Evolutionary conservation across 139 green algal genomes (phyloP), one percentile per base, ranked within the genome.

Genomic region (Dunaliella sp.): DNA sequence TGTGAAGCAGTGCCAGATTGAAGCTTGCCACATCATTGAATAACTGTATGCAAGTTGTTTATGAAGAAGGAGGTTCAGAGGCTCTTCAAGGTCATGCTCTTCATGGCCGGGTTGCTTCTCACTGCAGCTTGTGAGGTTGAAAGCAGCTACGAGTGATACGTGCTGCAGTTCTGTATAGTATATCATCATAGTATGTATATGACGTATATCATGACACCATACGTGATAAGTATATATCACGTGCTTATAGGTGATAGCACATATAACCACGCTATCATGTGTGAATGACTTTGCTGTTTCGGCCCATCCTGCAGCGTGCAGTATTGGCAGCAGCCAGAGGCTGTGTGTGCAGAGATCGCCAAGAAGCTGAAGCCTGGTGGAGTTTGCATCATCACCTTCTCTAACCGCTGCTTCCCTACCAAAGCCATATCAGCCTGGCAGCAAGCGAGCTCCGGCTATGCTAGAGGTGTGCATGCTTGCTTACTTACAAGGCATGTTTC

Each of bases 311-410:
- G 83, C 90, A 94, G 92, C 59, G 88, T 98, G 82, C 93, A 98
- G 87, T 98, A 97, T 90, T 74, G 97, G 58, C 92, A 97, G 90
- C 91, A 97, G 83, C 95, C 96, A 0, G 94, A 98, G 91, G 65
- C 88, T 1, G 95, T 99, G 32, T 95, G 98, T 86, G 91, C 90
- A 0, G 96, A 99, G 90, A 89, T 98, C 32, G 24, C 93, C 87
- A 87, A 96, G 7, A 93, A 98, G 77, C 89, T 98, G 32, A 95
- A 95, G 72, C 96, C 96, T 16, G 96, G 95, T 0, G 96, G 96
- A 34, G 89, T 97, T 1, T 88, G 65, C 86, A 95, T 98, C 82
- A 83, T 98, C 30, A 93, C 92, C 26, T 98, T 98, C 91, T 92
- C 81, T 83, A 98, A 97, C 88, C 91, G 95, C 31, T 88, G 96